A percentile compares a stretch with the other conserved stretches of the same genome.
Evolutionary conservation across 805 yeast species (phyloP).

Genomic region (Zygosaccharomyces pseudorouxii): DNA sequence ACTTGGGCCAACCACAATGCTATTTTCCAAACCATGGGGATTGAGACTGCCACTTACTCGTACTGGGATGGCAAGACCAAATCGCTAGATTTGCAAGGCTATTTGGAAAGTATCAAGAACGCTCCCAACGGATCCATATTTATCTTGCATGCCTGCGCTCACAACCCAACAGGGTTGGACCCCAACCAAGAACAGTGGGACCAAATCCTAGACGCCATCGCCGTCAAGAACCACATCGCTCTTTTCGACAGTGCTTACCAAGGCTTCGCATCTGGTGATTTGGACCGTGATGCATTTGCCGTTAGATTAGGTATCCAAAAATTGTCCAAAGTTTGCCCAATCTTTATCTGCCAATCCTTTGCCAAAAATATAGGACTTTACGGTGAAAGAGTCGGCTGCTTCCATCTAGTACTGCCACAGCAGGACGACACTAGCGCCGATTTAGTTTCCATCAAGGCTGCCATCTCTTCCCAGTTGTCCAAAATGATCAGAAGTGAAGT

Average conservation of each 20-base stretch:
- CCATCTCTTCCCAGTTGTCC: conserved; percentile 71
- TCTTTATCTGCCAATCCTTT: conserved; percentile 86
- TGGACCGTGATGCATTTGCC: conserved; percentile 80
- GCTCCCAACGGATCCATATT: conserved; percentile 79
- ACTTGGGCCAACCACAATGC: conserved; percentile 98
- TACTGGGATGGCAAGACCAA: conserved; percentile 78
- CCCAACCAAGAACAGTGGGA: conserved; percentile 83
- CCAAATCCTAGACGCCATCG: conserved; percentile 57
- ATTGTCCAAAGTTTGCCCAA: conserved; percentile 47
- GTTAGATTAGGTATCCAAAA: conserved; percentile 51
- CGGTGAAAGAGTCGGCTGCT: conserved; percentile 95
- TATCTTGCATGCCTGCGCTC: conserved; percentile 92
- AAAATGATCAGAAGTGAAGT: conserved; percentile 75
- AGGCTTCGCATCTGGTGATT: conserved; percentile 91
- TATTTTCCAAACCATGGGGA: conserved; percentile 69
- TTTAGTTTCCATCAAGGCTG: conserved; percentile 42
- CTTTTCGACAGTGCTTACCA: conserved; percentile 94
- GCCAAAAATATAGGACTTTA: conserved; percentile 96
- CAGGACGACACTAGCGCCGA: conserved; percentile 26
- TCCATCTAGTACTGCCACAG: conserved; percentile 63
- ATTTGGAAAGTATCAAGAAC: conserved; percentile 51
- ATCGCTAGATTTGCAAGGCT: conserved; percentile 66
- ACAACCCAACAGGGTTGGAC: conserved; percentile 96
- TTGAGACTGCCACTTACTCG: conserved; percentile 65
- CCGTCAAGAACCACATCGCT: conserved; percentile 62